phyloP scores from a whole-genome alignment of 345 rosid species.

The Pistacia integerrima region DNA sequence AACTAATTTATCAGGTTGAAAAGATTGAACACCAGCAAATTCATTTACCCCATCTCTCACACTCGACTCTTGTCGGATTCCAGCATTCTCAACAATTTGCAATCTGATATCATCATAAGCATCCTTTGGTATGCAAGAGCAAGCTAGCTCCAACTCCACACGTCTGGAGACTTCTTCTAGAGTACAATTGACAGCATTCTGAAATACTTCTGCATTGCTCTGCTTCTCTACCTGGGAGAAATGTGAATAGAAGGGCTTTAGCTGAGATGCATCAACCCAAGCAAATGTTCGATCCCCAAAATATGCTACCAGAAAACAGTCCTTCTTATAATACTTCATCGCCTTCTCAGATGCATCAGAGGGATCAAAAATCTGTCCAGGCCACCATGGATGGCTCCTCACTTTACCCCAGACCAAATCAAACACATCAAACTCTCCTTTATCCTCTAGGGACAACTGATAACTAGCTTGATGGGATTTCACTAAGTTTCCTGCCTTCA shows the following conservation, averaged over 20 bases:
- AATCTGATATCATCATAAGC: conserved; percentile 37
- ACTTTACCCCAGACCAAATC: conserved; percentile 84
- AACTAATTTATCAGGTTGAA: conserved; percentile 50
- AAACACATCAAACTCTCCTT: conserved; percentile 48
- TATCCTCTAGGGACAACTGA: conserved; percentile 43
- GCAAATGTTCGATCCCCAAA: conserved; percentile 82
- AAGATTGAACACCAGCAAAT: conserved; percentile 30
- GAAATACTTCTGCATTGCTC: conserved; percentile 54
- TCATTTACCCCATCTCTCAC: conserved; percentile 35
- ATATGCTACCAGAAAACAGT: conserved; percentile 66
- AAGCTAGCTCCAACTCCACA: conserved; percentile 54
- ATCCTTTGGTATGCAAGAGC: conserved; percentile 52
- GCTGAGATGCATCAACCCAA: conserved; percentile 62
- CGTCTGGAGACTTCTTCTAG: conserved; percentile 67
- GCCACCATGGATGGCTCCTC: conserved; percentile 89
- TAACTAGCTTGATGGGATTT: conserved; percentile 40
- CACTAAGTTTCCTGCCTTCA: conserved; percentile 25
- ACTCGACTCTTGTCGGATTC: conserved; percentile 48
- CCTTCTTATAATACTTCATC: conserved; percentile 57
- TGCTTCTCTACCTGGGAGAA: conserved; percentile 61
- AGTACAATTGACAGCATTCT: conserved; percentile 64
- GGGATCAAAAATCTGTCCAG: conserved; percentile 75
- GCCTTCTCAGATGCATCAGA: conserved; percentile 72
- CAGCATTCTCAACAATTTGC: conserved; percentile 59
- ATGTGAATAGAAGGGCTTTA: conserved; percentile 60